phyloP scores from a whole-genome alignment of 805 yeast genomes.

The Lipomyces mesembrius region DNA sequence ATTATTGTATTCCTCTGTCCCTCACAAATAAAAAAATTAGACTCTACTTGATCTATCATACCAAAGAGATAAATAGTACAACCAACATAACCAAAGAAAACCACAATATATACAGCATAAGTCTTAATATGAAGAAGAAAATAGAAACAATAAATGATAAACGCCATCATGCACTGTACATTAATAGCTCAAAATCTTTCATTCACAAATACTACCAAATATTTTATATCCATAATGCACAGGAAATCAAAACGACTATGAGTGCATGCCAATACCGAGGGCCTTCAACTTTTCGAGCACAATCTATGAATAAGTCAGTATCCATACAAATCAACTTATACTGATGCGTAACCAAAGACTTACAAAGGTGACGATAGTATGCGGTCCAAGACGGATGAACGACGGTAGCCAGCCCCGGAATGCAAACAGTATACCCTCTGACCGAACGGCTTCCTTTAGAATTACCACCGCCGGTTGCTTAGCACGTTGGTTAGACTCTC shows the following conservation, averaged over 20 bases:
- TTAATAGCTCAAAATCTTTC: not conserved
- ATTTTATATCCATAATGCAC: not conserved
- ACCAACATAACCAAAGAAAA: slow-evolving; percentile 1
- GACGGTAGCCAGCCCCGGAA: slow-evolving; percentile 93
- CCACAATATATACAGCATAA: slow-evolving; percentile 8
- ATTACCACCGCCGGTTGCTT: slow-evolving; percentile 57
- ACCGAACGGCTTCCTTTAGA: slow-evolving; percentile 58
- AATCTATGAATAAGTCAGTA: slow-evolving; percentile 15
- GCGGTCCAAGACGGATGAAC: slow-evolving; percentile 82
- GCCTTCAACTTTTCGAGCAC: slow-evolving; percentile 48
- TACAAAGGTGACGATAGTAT: slow-evolving; percentile 50
- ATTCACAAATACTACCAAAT: not conserved
- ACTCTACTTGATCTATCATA: not conserved
- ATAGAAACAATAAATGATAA: not conserved
- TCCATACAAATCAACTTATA: too few relatives aligned
- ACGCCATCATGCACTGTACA: slow-evolving; percentile 15
- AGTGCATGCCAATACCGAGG: slow-evolving; percentile 41
- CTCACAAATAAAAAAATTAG: not conserved
- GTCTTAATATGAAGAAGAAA: not conserved
- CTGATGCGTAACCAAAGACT: not conserved
- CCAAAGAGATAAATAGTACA: not conserved
- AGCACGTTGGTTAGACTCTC: slow-evolving; percentile 44
- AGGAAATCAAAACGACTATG: not conserved
- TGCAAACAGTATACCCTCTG: slow-evolving; percentile 78
- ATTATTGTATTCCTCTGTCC: not conserved